Base-by-base conservation (phyloP, 2,329 filamentous ascomycete genomes). In the Stagonosporopsis chrysanthemi region DNA sequence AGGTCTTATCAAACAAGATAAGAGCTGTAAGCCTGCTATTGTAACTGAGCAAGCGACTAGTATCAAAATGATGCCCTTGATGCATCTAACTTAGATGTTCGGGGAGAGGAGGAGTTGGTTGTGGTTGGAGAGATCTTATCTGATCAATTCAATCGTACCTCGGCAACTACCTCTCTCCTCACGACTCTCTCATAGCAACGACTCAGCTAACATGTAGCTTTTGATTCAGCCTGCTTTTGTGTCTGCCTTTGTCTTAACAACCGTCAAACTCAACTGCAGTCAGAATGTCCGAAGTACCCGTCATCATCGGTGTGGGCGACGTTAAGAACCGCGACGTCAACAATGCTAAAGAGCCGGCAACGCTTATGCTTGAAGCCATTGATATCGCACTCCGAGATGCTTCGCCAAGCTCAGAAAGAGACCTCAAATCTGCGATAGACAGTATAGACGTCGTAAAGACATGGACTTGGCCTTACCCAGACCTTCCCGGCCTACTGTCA, bases 401-500 rank as follows among this genome's bases (percentile, higher is more conserved):
- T 0, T 72, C 69, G 1, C 63, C 79, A 8, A 64, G 69, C 12
- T 64, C 69, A 1, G 36, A 66, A 1, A 54, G 68, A 2, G 65
- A 74, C 0, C 67, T 88, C 0, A 78, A 78, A 57, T 65, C 75
- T 0, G 72, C 73, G 0, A 82, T 88, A 49, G 86, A 89, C 67
- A 85, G 82, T 62, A 78, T 90, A 42, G 78, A 82, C 40, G 81
- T 88, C 4, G 86, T 89, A 9, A 80, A 79, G 38, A 85, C 84
- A 0, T 90, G 87, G 87, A 88, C 87, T 0, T 89, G 87, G 87
- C 82, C 83, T 0, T 89, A 89, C 66, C 73, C 79, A 1, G 82
- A 89, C 67, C 72, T 89, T 1, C 85, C 86, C 0, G 79, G 77
- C 5, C 73, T 85, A 1, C 68, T 90, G 6, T 78, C 82, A 0